Evolutionary conservation across 2,329 filamentous ascomycete species (phyloP), one percentile per base, ranked within the genome.

Genomic region (Ceratocystis diversiconidia): DNA sequence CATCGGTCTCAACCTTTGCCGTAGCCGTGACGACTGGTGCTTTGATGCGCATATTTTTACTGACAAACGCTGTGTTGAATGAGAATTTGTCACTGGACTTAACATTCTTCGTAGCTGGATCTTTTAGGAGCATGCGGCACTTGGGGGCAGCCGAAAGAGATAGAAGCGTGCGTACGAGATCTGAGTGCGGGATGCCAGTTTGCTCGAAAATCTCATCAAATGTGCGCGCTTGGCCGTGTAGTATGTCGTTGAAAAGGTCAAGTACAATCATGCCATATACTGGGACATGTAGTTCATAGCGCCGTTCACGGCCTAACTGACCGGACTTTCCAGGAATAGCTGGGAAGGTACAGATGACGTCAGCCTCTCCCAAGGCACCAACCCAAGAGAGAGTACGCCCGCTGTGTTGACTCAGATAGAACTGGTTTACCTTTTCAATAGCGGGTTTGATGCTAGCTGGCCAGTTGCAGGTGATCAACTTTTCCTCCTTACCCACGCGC

Each of bases 231-330:
- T 64, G 32, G 15, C 46, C 55, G 5, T 81, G 78, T 1, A 73
- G 73, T 0, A 95, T 72, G 46, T 92, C 85, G 71, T 97, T 97
- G 80, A 97, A 99, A 0, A 96, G 82, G 57, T 95, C 75, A 22
- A 99, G 76, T 28, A 97, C 85, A 22, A 96, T 78, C 89, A 97
- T 96, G 71, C 86, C 90, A 73, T 94, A 94, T 0, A 94, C 97
- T 1, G 91, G 88, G 22, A 95, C 91, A 68, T 91, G 96, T 65
- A 99, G 79, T 71, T 99, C 94, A 72, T 97, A 92, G 44, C 87
- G 85, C 43, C 88, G 81, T 69, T 88, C 86, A 66, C 81, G 84
- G 66, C 81, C 79, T 25, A 86, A 73, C 0, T 77, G 74, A 0
- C 82, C 79, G 1, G 85, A 82, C 71, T 91, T 91, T 43, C 88